Percentiles rank a stretch among this genome's conserved stretches.
Evolutionary conservation across 164 flowering plant genomes (phyloP).

Genomic region (Vitis cinerea): DNA sequence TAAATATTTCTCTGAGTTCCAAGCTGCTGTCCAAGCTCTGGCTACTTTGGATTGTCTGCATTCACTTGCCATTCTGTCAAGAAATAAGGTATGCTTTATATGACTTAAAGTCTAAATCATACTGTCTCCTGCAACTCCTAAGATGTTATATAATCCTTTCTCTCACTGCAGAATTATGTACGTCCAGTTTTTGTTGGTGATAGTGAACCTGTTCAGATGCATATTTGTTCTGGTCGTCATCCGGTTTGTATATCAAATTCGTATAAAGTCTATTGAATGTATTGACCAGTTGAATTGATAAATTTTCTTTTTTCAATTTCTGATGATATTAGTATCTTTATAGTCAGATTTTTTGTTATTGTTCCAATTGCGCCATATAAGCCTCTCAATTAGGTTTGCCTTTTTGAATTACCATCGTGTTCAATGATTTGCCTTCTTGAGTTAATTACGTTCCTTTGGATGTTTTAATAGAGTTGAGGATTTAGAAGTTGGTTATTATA

Average conservation of each 20-base stretch:
- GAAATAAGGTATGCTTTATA: constrained; percentile 53
- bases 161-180: constrained; percentile 68
- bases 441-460: neutral
- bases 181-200: constrained; percentile 74
- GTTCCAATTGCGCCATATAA: too few species aligned
- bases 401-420: too few species aligned
- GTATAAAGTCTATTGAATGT: neutral
- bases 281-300: too few species aligned
- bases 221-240: constrained; percentile 76
- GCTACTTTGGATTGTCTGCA: constrained; percentile 87
- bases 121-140: neutral
- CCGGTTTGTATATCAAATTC: constrained; percentile 50
- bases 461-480: neutral
- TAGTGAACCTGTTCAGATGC: constrained; percentile 75
- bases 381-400: neutral
- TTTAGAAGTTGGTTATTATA: neutral
- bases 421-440: neutral
- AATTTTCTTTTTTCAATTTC: too few species aligned
- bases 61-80: constrained; percentile 81
- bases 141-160: constrained; percentile 6
- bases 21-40: constrained; percentile 86
- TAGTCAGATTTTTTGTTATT: too few species aligned
- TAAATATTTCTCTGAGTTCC: constrained; percentile 71
- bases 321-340: too few species aligned
- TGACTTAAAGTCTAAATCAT: neutral